phyloP scores from a whole-genome alignment of 495 filamentous ascomycete species.

The Xylaria flabelliformis region DNA sequence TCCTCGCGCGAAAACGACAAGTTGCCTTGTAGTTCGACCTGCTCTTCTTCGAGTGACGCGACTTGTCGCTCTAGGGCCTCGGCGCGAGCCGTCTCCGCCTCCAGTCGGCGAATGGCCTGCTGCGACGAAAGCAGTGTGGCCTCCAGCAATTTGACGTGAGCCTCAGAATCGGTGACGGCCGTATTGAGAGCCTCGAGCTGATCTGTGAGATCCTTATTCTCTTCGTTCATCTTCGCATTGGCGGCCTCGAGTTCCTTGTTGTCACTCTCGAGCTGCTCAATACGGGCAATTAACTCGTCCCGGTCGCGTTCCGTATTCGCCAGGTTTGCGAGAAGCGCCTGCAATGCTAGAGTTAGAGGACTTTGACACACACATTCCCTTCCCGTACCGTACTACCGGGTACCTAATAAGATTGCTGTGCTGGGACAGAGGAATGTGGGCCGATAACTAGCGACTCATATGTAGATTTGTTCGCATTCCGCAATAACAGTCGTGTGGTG shows the following conservation, averaged over 20 bases:
- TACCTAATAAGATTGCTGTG: conserved; percentile 4
- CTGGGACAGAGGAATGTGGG: conserved; percentile 20
- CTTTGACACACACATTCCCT: conserved; percentile 42
- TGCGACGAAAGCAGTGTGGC: conserved; percentile 75
- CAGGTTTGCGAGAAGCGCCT: conserved; percentile 90
- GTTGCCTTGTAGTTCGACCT: conserved; percentile 70
- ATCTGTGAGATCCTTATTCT: conserved; percentile 78
- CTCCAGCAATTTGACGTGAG: conserved; percentile 72
- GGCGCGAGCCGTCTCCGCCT: conserved; percentile 73
- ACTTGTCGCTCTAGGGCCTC: conserved; percentile 80
- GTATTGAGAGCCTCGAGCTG: conserved; percentile 84
- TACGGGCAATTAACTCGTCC: conserved; percentile 66
- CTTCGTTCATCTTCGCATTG: conserved; percentile 76
- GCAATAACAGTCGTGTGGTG: not conserved
- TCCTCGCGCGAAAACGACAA: conserved; percentile 70
- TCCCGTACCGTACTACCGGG: conserved; percentile 14
- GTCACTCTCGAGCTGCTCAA: conserved; percentile 78
- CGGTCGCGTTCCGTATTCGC: conserved; percentile 87
- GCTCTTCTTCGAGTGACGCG: conserved; percentile 77
- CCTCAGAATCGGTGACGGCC: conserved; percentile 75
- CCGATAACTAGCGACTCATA: conserved; percentile 1
- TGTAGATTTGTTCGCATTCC: conserved; percentile 25
- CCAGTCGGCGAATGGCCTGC: conserved; percentile 74
- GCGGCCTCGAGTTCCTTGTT: conserved; percentile 73
- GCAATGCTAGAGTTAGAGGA: conserved; percentile 71